Conservation (phyloP, 805 yeast species). For the Candida mattraensis region DNA sequence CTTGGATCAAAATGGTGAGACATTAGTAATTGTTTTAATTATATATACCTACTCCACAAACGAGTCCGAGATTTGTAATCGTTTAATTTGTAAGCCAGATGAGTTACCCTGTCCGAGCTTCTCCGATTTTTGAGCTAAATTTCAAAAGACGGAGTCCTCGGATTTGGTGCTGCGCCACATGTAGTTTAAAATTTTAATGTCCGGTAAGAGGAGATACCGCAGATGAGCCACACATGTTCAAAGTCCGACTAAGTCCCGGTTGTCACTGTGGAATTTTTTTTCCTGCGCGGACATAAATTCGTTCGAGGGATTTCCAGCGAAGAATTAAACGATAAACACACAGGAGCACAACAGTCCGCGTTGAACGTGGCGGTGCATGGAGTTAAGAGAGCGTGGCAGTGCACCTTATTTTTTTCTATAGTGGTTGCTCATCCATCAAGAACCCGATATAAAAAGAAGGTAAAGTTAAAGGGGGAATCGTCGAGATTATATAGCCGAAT, state of each 20-base stretch:
- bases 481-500: conserved; percentile 10
- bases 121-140: too few relatives aligned
- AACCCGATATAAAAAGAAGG: too few relatives aligned
- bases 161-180: too few relatives aligned
- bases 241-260: conserved; percentile 12
- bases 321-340: too few relatives aligned
- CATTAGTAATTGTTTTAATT: neutral
- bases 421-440: conserved; percentile 7
- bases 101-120: too few relatives aligned
- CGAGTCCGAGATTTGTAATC: conserved; percentile 3
- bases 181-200: neutral
- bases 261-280: too few relatives aligned
- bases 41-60: neutral
- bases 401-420: neutral
- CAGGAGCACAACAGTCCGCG: conserved; percentile 12
- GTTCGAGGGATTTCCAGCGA: too few relatives aligned
- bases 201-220: conserved; percentile 12
- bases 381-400: conserved; percentile 6
- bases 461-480: too few relatives aligned
- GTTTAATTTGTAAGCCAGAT: too few relatives aligned
- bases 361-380: conserved; percentile 10
- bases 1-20: conserved; percentile 58
- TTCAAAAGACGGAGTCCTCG: too few relatives aligned
- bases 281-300: too few relatives aligned
- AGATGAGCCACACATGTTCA: conserved; percentile 14